Percentiles rank a stretch among this genome's conserved stretches.
These are phyloP conservation scores for Paragyromitra xinjiangensis DNA, from an alignment of 495 filamentous ascomycete genomes.

Conservation along the genomic window DNA sequence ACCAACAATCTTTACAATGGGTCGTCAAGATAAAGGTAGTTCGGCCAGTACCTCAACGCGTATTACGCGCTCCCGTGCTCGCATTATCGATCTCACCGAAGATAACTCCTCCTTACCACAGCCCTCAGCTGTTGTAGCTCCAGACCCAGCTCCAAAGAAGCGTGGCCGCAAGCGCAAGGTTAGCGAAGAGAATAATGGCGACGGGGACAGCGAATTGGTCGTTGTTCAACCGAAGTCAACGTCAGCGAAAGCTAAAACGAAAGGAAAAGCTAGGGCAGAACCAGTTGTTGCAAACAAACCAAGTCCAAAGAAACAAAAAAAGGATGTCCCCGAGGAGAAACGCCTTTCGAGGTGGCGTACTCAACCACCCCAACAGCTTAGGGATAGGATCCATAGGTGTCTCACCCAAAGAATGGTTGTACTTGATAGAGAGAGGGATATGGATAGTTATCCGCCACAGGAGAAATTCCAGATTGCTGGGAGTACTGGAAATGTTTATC, in stretches of 20 bases:
- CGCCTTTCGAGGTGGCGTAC: conserved; percentile 49
- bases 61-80: conserved; percentile 34
- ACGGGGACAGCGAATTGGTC: conserved; percentile 8
- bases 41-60: conserved; percentile 20
- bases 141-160: conserved; percentile 11
- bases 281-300: neutral
- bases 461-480: conserved; percentile 71
- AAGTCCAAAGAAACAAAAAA: conserved; percentile 40
- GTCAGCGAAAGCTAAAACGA: conserved; percentile 28
- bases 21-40: conserved; percentile 12
- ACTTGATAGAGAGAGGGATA: conserved; percentile 62
- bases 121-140: neutral
- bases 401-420: conserved; percentile 67
- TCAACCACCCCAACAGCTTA: conserved; percentile 51
- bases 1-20: conserved; percentile 34
- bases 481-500: conserved; percentile 72
- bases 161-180: conserved; percentile 38
- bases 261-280: conserved; percentile 40
- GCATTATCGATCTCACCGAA: conserved; percentile 36
- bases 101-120: conserved; percentile 12
- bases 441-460: conserved; percentile 60
- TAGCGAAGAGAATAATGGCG: conserved; percentile 26
- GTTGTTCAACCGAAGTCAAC: conserved; percentile 6
- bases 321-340: conserved; percentile 39
- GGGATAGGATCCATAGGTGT: conserved; percentile 53